A percentile compares a stretch with the other conserved stretches of the same genome.
Conservation (phyloP, 2,329 filamentous ascomycete species). For the Phyllachora maydis region DNA sequence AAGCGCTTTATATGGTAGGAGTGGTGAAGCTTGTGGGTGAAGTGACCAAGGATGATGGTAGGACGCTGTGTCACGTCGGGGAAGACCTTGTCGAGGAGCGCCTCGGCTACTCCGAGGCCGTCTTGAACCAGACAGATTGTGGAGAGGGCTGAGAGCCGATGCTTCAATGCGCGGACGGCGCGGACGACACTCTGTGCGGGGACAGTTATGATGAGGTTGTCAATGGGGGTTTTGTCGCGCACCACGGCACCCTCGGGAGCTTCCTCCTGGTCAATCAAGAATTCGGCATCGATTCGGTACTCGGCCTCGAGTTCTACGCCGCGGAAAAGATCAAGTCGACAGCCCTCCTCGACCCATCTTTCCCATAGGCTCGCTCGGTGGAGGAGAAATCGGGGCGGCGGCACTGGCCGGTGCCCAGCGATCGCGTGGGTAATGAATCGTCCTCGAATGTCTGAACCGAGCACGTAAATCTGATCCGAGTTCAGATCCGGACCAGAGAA, state of each 20-base stretch:
- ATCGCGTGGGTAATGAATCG: constrained; percentile 11
- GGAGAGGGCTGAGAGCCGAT: constrained; percentile 12
- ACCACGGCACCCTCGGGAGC: too few relatives aligned
- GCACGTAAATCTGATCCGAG: constrained; percentile 9
- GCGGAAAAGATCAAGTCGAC: constrained; percentile 5
- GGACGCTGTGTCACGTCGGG: constrained; percentile 43
- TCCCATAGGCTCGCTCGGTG: constrained; percentile 4
- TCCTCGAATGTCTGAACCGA: constrained; percentile 9
- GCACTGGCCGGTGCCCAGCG: constrained; percentile 8
- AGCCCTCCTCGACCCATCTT: constrained; percentile 8
- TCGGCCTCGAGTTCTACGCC: constrained; percentile 3
- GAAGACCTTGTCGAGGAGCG: constrained; percentile 52
- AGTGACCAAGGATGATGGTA: constrained; percentile 52
- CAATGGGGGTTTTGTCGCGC: constrained; percentile 2
- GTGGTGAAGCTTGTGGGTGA: constrained; percentile 23
- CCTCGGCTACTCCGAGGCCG: constrained; percentile 62
- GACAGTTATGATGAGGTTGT: constrained; percentile 12
- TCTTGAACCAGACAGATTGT: constrained; percentile 14
- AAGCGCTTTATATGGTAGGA: constrained; percentile 19
- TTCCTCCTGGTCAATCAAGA: constrained; percentile 2
- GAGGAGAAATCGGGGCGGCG: constrained; percentile 11
- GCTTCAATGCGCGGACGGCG: constrained; percentile 7
- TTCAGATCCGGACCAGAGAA: too few relatives aligned
- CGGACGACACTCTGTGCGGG: constrained; percentile 8
- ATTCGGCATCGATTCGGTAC: constrained; percentile 7